Evolutionary conservation across 2,329 filamentous ascomycete genomes (phyloP), one percentile per base, ranked within the genome.

Genomic region (Zelopaecilomyces penicillatus): DNA sequence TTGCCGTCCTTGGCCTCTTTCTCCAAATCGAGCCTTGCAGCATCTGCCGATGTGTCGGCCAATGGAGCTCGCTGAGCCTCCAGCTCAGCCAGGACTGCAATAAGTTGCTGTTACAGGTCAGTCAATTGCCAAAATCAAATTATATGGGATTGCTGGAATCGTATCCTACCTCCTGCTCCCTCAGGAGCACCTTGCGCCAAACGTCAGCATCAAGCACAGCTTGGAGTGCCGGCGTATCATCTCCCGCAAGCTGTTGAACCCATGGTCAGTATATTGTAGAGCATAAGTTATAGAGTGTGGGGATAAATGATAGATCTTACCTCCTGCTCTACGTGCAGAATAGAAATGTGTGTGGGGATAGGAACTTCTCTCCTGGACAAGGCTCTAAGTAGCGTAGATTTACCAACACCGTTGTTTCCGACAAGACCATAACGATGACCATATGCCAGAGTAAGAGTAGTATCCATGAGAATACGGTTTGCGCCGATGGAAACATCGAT

Each of bases 381-480:
- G 11, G 93, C 93, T 55, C 93, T 80, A 50, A 98, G 76, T 52
- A 98, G 73, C n/a, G 93, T 98, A 62, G 88, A 88, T 77, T 93
- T 91, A 76, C 87, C 93, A 52, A 98, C 91, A 88, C 93, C 93
- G 78, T 98, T 98, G 75, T 97, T 87, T 76, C 93, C 93, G 54
- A 98, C 93, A 52, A 98, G 73, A 80, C 93, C 93, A 67, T 98
- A 98, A 53, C 93, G 83, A 61, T 90, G 83, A 43, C 91, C 89
- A 64, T 95, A 96, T 1, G 93, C 84, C 52, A 98, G 74, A 2
- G 89, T 96, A 47, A 98, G 71, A 43, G 81, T 87, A 39, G 91
- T 95, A 64, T 98, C 91, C 37, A 85, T 87, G 55, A 97, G 71
- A 52, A 98, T 98, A 48, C 93, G 83, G 59, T 80, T 76, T 45